A percentile compares a stretch with the other conserved stretches of the same genome.
phyloP scores from a whole-genome alignment of 129 eudicot genomes.

The Helianthus annuus region HanXRQr2.0-SUNRISE NC_035447.2:76176529-76177028 shows the following conservation, averaged over 20 bases:
- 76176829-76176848: conserved; percentile 41
- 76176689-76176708: conserved; percentile 61
- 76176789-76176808: conserved; percentile 65
- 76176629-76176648: conserved; percentile 65
- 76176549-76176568: background rate
- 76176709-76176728: conserved; percentile 64
- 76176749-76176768: conserved; percentile 60
- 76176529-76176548: background rate
- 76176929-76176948: conserved; percentile 59
- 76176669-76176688: conserved; percentile 48
- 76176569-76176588: conserved; percentile 61
- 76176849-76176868: conserved; percentile 64
- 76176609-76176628: conserved; percentile 84
- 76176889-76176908: conserved; percentile 64
- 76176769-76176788: conserved; percentile 57
- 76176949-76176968: conserved; percentile 54
- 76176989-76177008: conserved; percentile 58
- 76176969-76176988: conserved; percentile 62
- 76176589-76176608: conserved; percentile 62
- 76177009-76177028: conserved; percentile 50
- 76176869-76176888: conserved; percentile 54
- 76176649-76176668: conserved; percentile 71
- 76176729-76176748: conserved; percentile 78
- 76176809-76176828: conserved; percentile 43
- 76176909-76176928: conserved; percentile 43